Evolutionary conservation across 148 eudicot species (phyloP), one percentile per base, ranked within the genome.

Genomic region (Arbutus unedo): DNA sequence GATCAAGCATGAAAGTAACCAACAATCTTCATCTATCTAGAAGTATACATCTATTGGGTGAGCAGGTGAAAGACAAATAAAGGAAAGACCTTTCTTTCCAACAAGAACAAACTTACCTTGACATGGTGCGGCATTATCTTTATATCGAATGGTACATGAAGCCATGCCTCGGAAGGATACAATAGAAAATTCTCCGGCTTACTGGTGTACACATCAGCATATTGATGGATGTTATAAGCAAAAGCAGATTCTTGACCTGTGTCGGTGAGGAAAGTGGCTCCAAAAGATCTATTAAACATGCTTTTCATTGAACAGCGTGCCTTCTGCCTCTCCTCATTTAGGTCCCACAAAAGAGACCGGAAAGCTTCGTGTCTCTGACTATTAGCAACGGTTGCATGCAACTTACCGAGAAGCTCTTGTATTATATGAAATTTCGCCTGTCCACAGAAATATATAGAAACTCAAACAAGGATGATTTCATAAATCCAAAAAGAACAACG

Each of bases 81-180:
- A 80, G 23, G 14, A 19, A n/a, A 49, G 48, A 38, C 83, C 81
- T 51, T 15, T 25, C 18, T 62, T 66, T 31, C 18, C 77, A 59
- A 55, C 41, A 74, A 51, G 81, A 25, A 75, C 47, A 55, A 79
- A 81, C 78, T 43, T 88, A 96, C 99, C 99, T 96, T 96, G 55
- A 96, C 87, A 82, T 96, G 99, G 83, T 96, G 99, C 55, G 98
- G 99, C 99, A 96, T 94, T 91, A 96, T 94, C 85, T 96, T 96
- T 83, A 96, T 86, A 81, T 96, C 98, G 72, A 59, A 94, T 4
- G 99, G 99, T 50, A 87, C 98, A 84, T 90, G 93, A 82, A 93
- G 94, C 99, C 98, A 96, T 38, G 98, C 94, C 79, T 96, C 98
- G 0, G 94, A 86, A 56, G 92, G 98, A 90, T 92, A 91, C 80